phyloP scores from a whole-genome alignment of 345 rosid species.

The Sonneratia caseolaris region DNA sequence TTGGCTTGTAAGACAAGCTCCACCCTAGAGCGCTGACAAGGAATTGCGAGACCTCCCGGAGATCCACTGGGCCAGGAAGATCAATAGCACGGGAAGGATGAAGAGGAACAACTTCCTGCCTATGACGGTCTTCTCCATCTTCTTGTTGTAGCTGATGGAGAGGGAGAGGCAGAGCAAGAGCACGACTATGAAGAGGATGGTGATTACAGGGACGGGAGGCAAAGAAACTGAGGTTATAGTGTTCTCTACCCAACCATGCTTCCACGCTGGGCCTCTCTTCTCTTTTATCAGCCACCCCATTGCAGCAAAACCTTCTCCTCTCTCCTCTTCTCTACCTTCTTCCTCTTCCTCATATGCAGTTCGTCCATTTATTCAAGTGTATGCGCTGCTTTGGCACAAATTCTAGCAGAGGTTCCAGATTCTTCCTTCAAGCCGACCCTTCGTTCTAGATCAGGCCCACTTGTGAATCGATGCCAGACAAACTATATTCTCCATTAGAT shows the following conservation, averaged over 20 bases:
- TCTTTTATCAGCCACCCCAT: slow-evolving; percentile 53
- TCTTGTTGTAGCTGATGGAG: slow-evolving; percentile 35
- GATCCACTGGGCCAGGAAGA: slow-evolving; percentile 26
- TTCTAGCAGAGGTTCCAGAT: too few species aligned
- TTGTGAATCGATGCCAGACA: too few species aligned
- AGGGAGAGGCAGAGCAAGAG: slow-evolving; percentile 42
- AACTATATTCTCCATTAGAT: too few species aligned
- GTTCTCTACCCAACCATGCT: slow-evolving; percentile 48
- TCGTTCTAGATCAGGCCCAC: too few species aligned
- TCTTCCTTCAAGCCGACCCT: too few species aligned
- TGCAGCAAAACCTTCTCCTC: not conserved
- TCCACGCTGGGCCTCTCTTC: slow-evolving; percentile 62
- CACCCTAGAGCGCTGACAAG: slow-evolving; percentile 5
- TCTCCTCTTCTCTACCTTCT: not conserved
- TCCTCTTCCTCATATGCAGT: too few species aligned
- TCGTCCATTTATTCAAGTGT: too few species aligned
- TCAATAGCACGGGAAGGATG: slow-evolving; percentile 50
- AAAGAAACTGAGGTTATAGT: slow-evolving; percentile 38
- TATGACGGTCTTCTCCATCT: slow-evolving; percentile 30
- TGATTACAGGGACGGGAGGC: slow-evolving; percentile 54
- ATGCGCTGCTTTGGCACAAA: too few species aligned
- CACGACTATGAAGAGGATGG: slow-evolving; percentile 42
- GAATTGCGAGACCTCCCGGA: slow-evolving; percentile 25
- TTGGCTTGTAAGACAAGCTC: slow-evolving; percentile 12
- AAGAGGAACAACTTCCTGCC: slow-evolving; percentile 46